Evolutionary conservation across 2,329 filamentous ascomycete species (phyloP).

Genomic region (Xylaria digitata): DNA sequence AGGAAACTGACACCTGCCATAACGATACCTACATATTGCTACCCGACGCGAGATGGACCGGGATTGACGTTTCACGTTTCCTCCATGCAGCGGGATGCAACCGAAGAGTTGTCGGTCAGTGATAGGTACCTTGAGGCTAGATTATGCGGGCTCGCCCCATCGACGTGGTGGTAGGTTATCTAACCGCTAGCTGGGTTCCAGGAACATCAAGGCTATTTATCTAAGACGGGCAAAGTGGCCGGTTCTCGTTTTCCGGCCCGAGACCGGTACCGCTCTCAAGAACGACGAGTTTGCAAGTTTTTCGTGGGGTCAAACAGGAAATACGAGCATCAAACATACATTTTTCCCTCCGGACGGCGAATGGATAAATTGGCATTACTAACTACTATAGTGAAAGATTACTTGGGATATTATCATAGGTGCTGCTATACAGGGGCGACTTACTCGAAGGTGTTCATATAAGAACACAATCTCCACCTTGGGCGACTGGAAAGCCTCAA

Average conservation of each 20-base stretch:
- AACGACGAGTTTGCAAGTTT: slow-evolving; percentile 4
- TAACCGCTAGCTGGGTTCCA: neutral
- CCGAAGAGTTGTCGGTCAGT: slow-evolving; percentile 8
- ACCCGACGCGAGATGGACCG: slow-evolving; percentile 15
- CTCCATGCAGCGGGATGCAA: slow-evolving; percentile 22
- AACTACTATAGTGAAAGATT: slow-evolving; percentile 1
- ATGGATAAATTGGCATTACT: neutral
- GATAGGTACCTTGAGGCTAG: slow-evolving; percentile 2
- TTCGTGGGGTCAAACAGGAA: neutral
- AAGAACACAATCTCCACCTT: neutral
- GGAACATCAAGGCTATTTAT: slow-evolving; percentile 14
- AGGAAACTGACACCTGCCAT: slow-evolving; percentile 31
- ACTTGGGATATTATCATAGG: neutral
- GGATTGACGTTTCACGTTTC: slow-evolving; percentile 17
- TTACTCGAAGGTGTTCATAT: slow-evolving; percentile 1
- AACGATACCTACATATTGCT: slow-evolving; percentile 16
- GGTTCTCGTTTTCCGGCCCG: slow-evolving; percentile 5
- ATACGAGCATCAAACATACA: neutral
- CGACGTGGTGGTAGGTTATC: neutral
- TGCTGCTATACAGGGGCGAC: neutral
- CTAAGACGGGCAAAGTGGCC: slow-evolving; percentile 10
- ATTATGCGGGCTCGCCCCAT: slow-evolving; percentile 21
- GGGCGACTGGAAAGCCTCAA: neutral
- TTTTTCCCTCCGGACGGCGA: neutral
- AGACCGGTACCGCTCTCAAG: neutral